These are phyloP conservation scores for Talaromyces sp. DNA, from an alignment of 2,329 filamentous ascomycete genomes.

Conservation along the genomic window DNA sequence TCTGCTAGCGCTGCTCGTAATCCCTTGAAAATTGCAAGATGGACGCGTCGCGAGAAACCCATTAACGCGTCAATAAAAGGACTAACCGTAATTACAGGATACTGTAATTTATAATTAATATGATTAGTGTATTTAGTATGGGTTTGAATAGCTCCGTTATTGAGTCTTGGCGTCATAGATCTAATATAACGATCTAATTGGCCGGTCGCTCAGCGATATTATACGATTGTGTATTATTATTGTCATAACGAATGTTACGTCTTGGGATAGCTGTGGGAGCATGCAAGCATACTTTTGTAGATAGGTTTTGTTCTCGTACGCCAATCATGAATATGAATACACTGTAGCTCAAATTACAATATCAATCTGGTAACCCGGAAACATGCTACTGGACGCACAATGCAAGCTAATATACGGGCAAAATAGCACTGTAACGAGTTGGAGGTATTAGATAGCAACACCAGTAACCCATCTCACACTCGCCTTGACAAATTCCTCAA, in stretches of 20 bases:
- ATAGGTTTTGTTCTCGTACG: too few relatives aligned
- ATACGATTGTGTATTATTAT: too few relatives aligned
- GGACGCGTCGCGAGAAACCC: not conserved
- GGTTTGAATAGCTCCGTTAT: not conserved
- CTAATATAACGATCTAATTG: not conserved
- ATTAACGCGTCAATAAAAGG: constrained; percentile 6
- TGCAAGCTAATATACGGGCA: not conserved
- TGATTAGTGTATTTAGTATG: not conserved
- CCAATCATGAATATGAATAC: not conserved
- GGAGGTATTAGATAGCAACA: not conserved
- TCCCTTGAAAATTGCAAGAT: not conserved
- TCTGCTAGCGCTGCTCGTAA: not conserved
- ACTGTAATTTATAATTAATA: not conserved
- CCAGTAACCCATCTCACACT: constrained; percentile 11
- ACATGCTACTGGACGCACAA: not conserved
- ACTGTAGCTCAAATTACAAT: not conserved
- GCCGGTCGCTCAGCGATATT: not conserved
- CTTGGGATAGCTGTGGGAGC: not conserved
- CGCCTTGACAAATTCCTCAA: constrained; percentile 13
- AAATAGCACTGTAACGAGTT: not conserved
- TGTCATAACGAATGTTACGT: not conserved
- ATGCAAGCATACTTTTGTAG: not conserved
- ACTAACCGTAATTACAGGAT: not conserved
- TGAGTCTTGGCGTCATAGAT: not conserved
- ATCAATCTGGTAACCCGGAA: not conserved